A percentile compares a stretch with the other conserved stretches of the same genome.
Evolutionary conservation across 2,329 filamentous ascomycete genomes (phyloP).

Genomic region (Acrocalymma vagum): DNA sequence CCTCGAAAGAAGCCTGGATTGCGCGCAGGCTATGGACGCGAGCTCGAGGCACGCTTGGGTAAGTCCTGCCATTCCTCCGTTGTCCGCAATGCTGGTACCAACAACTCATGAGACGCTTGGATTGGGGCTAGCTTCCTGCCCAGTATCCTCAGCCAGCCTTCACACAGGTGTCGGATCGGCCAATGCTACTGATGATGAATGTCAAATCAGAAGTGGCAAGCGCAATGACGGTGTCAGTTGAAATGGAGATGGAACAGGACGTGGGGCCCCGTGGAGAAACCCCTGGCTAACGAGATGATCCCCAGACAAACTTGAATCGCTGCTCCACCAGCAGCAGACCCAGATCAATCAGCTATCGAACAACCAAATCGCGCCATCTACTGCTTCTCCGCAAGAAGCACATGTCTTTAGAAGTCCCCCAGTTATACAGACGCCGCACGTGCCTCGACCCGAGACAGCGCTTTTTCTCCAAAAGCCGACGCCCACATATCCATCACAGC

Average conservation of each 20-base stretch:
- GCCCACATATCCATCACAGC: constrained; percentile 40
- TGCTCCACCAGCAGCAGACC: constrained; percentile 55
- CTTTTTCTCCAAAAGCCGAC: constrained; percentile 56
- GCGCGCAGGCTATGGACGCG: constrained; percentile 67
- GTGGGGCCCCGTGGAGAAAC: neutral
- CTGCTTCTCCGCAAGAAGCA: constrained; percentile 41
- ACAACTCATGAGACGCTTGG: neutral
- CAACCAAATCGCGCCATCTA: constrained; percentile 29
- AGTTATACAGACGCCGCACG: constrained; percentile 50
- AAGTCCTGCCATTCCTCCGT: constrained; percentile 42
- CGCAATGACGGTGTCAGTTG: constrained; percentile 15
- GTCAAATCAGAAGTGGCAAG: too few relatives aligned
- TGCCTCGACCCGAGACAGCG: constrained; percentile 54
- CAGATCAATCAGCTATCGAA: constrained; percentile 55
- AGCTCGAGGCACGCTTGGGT: constrained; percentile 68
- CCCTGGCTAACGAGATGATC: constrained; percentile 10
- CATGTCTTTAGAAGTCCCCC: constrained; percentile 45
- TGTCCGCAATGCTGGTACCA: neutral
- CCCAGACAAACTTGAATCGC: constrained; percentile 56
- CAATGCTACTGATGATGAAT: too few relatives aligned
- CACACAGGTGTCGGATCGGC: too few relatives aligned
- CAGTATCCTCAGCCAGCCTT: neutral
- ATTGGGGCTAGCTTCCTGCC: constrained; percentile 1
- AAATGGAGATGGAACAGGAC: neutral
- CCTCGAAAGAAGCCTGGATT: constrained; percentile 75